Conservation (phyloP, 2,329 filamentous ascomycete genomes). For the Xylariomycetidae sp. region DNA sequence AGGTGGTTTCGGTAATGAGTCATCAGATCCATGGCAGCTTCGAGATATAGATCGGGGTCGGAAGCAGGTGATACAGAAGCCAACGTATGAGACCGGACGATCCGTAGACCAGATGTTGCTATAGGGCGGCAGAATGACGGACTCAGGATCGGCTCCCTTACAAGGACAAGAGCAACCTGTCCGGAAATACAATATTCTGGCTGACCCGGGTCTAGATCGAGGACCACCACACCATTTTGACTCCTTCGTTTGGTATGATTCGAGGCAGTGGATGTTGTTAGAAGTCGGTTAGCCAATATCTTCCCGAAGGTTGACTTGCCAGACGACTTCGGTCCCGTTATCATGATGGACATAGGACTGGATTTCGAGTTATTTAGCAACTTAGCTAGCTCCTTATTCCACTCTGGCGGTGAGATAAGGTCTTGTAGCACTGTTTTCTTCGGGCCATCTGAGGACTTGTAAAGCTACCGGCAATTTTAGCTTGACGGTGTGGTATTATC, state of each 20-base stretch:
- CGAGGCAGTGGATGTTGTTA: conserved; percentile 43
- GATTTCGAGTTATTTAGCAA: conserved; percentile 33
- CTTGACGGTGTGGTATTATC: conserved; percentile 6
- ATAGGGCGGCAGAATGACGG: conserved; percentile 61
- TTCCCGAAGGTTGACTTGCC: conserved; percentile 74
- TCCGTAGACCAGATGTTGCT: conserved; percentile 26
- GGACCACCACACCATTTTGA: conserved; percentile 43
- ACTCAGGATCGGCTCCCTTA: conserved; percentile 58
- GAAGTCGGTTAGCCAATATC: conserved; percentile 60
- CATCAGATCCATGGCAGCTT: conserved; percentile 60
- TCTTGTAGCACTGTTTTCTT: conserved; percentile 47
- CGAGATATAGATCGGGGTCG: conserved; percentile 62
- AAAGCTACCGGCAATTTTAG: too few relatives aligned
- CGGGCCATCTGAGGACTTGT: conserved; percentile 47
- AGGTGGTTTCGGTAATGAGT: conserved; percentile 47
- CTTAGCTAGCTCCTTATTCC: conserved; percentile 56
- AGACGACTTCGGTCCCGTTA: conserved; percentile 67
- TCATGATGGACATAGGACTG: conserved; percentile 42
- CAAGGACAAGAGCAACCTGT: conserved; percentile 61
- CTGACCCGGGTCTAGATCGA: conserved; percentile 75
- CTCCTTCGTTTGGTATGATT: conserved; percentile 17
- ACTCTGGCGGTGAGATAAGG: conserved; percentile 51
- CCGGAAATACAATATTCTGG: conserved; percentile 70
- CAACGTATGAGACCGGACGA: conserved; percentile 61
- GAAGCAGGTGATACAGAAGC: conserved; percentile 61